Conservation (phyloP, 306 rosid genomes). For the Erythrophleum fordii region DNA sequence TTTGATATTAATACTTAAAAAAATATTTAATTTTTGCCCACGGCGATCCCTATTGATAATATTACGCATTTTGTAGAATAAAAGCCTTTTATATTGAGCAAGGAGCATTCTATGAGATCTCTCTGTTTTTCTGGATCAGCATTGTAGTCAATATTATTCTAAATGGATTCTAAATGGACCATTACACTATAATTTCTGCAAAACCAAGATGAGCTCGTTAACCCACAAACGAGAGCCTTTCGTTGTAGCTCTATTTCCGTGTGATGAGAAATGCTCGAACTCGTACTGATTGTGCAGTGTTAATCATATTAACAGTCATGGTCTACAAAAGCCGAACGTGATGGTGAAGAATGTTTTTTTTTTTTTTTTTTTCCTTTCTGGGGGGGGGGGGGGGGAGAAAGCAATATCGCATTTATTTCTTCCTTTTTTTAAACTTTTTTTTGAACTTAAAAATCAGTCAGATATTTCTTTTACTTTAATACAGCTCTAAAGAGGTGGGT, state of each 20-base stretch:
- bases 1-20: too few species aligned
- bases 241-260: background rate
- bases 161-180: background rate
- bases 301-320: background rate
- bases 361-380: too few species aligned
- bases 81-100: too few species aligned
- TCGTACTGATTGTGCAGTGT: background rate
- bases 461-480: constrained; percentile 55
- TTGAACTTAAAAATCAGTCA: constrained; percentile 19
- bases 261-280: constrained; percentile 7
- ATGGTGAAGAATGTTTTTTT: constrained; percentile 43
- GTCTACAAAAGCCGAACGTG: constrained; percentile 43
- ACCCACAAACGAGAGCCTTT: background rate
- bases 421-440: background rate
- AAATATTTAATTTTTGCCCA: too few species aligned
- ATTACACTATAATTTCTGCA: background rate
- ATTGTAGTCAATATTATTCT: background rate
- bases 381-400: too few species aligned
- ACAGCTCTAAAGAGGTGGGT: constrained; percentile 50
- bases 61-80: too few species aligned
- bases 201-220: background rate
- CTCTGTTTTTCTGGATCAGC: background rate
- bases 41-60: too few species aligned
- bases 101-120: background rate
- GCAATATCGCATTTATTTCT: constrained; percentile 40